Base-by-base conservation (phyloP, 306 rosid genomes). In the Inga laurina region DNA sequence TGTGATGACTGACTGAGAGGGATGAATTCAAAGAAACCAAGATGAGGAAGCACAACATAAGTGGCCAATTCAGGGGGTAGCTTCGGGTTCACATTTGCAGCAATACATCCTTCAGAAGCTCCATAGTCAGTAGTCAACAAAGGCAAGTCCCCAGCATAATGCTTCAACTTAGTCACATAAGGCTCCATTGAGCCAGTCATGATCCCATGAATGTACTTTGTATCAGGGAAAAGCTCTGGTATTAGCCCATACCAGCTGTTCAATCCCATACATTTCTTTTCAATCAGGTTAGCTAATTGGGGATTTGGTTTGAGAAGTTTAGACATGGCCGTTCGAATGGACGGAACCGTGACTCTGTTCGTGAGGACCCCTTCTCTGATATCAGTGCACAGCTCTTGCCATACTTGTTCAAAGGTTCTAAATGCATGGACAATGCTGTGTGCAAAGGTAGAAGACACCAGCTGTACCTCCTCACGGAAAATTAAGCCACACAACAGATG, bases 101-200 rank as follows among this genome's bases (percentile, higher is more conserved):
- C 99, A 49, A 97, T 72, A 97, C 98, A 94, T 35, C 99, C 99
- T 83, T 97, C 99, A 57, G 98, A 92, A 68, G 99, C 78, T 3
- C 99, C 99, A 85, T 97, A 97, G 48, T 97, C 98, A 27, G 98
- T 93, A 70, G 90, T 94, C 82, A 92, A 61, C 85, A 97, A 75
- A 30, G 98, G 97, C 62, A 97, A 51, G 59, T 88, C 89, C 30
- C 91, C 95, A 0, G 95, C 97, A 81, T 97, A 94, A 74, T 97
- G 98, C 87, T 97, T 91, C 86, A 97, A 34, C 66, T 91, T 94
- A 12, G 85, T 88, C 87, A 90, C 78, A 81, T 97, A 97, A 52
- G 93, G 95, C 86, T 92, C 98, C 98, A 97, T 97, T 3, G 99
- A 94, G 10, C 99, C 99, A 0, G 99, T 97, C 99, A 97, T 94